These are phyloP conservation scores for Aureobasidium musti DNA, from an alignment of 2,329 filamentous ascomycete genomes.

Conservation along the genomic window DNA sequence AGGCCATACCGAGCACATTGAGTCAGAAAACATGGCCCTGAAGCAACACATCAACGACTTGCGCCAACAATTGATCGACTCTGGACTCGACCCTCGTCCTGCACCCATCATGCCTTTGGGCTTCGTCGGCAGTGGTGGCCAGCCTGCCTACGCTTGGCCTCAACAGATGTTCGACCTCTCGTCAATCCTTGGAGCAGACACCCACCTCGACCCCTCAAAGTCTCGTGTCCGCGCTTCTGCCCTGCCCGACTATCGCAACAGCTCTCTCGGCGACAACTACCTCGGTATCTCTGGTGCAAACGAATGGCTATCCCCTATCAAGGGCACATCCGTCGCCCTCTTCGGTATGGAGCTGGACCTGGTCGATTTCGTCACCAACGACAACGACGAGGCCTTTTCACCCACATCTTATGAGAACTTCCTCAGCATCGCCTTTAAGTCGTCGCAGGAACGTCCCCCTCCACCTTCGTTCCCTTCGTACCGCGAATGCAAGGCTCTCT, in stretches of 20 bases:
- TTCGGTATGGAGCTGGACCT: slow-evolving; percentile 80
- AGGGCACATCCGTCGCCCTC: slow-evolving; percentile 73
- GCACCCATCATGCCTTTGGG: slow-evolving; percentile 31
- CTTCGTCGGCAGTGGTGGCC: slow-evolving; percentile 11
- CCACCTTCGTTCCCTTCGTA: slow-evolving; percentile 64
- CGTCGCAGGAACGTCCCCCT: slow-evolving; percentile 57
- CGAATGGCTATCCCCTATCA: slow-evolving; percentile 69
- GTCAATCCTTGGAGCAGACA: slow-evolving; percentile 28
- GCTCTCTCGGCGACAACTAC: slow-evolving; percentile 61
- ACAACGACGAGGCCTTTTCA: slow-evolving; percentile 63
- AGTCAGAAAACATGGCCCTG: slow-evolving; percentile 70
- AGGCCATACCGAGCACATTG: slow-evolving; percentile 75
- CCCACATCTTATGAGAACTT: slow-evolving; percentile 71
- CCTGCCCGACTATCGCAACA: slow-evolving; percentile 52
- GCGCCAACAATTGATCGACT: slow-evolving; percentile 63
- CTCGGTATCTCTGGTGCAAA: slow-evolving; percentile 65
- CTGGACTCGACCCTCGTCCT: slow-evolving; percentile 63
- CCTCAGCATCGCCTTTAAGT: slow-evolving; percentile 63
- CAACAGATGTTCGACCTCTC: slow-evolving; percentile 29
- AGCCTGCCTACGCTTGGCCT: slow-evolving; percentile 26
- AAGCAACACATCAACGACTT: slow-evolving; percentile 67
- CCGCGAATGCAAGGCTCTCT: slow-evolving; percentile 66
- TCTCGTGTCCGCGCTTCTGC: slow-evolving; percentile 30
- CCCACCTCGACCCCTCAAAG: slow-evolving; percentile 27
- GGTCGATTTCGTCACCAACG: slow-evolving; percentile 67